Evolutionary conservation across 257 asterid species (phyloP), one percentile per base, ranked within the genome.

Genomic region (Plantago ovata): DNA sequence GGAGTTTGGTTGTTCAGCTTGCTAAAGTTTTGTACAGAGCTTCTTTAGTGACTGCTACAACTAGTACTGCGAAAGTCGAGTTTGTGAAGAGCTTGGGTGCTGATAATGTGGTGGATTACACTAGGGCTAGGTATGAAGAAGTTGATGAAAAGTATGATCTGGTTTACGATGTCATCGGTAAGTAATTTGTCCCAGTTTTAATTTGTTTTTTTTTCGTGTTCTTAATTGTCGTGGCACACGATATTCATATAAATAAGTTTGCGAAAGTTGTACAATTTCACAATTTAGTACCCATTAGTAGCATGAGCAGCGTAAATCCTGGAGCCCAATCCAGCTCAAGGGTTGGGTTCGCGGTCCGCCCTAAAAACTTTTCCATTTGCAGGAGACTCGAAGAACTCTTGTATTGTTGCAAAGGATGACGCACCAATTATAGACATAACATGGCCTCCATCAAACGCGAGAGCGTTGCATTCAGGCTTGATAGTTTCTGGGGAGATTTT

Each of bases 391-490:
- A 76, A 63, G 60, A 58, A 76, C 36, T 82, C 91, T 0, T 65
- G 32, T 38, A 76, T 78, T 53, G 75, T 85, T 67, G 83, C 81
- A 0, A 82, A 78, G 72, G 86, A 80, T n/a, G 63, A 53, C 1
- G 78, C 64, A 38, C 72, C 72, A 16, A 58, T 82, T 36, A 64
- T 82, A 7, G 91, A 85, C 68, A 80, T 80, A 78, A 85, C 91
- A 55, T 82, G 95, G 91, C 91, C 84, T 32, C 84, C 91, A 15
- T 80, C 95, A 15, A 82, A 76, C 58, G 81, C 81, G 0, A 76
- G 69, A 69, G 88, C 86, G 52, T 10, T 38, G 13, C 69, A 78
- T 60, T 74, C 91, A 5, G 33, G 81, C 38, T 67, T 82, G 79
- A 85, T 78, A 13, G 88, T 74, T 53, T 72, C 81, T n/a, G 95